These are phyloP conservation scores for Coemansia sp. DNA, from an alignment of 192 early-diverging fungal genomes.

Conservation along the genomic window DNA sequence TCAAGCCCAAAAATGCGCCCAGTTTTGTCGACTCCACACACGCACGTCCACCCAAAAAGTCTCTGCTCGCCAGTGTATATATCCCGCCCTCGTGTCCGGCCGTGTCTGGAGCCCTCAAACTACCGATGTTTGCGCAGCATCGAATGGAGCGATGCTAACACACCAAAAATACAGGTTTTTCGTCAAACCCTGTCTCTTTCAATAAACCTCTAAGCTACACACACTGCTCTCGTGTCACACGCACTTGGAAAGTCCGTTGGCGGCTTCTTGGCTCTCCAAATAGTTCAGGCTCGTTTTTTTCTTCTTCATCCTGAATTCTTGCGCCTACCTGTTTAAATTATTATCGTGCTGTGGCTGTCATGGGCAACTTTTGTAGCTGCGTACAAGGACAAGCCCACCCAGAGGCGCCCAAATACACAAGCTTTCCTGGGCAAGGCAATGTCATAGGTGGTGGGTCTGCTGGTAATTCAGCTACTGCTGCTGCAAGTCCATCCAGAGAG, in stretches of 20 bases:
- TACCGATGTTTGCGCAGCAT: not conserved
- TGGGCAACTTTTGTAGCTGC: conserved; percentile 5
- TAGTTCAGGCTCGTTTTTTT: not conserved
- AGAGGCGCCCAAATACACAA: not conserved
- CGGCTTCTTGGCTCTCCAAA: not conserved
- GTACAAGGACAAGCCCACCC: not conserved
- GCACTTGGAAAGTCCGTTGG: not conserved
- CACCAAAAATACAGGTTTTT: not conserved
- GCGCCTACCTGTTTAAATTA: not conserved
- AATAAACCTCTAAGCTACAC: not conserved
- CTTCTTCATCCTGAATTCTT: not conserved
- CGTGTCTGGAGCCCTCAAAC: not conserved
- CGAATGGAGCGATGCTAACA: not conserved
- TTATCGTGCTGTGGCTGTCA: not conserved
- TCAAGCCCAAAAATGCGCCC: not conserved
- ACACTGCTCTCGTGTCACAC: not conserved
- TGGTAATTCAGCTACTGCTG: not conserved
- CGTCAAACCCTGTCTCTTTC: not conserved
- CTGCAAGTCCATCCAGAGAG: not conserved
- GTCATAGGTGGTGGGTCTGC: not conserved
- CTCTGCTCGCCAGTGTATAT: not conserved
- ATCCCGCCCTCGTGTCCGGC: not conserved
- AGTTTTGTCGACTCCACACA: not conserved
- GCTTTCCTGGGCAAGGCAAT: conserved; percentile 6
- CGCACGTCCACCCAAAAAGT: not conserved